Percentiles rank a stretch among this genome's conserved stretches.
Evolutionary conservation across 2,329 filamentous ascomycete species (phyloP).

Genomic region (Ascochyta viciae-villosae): DNA sequence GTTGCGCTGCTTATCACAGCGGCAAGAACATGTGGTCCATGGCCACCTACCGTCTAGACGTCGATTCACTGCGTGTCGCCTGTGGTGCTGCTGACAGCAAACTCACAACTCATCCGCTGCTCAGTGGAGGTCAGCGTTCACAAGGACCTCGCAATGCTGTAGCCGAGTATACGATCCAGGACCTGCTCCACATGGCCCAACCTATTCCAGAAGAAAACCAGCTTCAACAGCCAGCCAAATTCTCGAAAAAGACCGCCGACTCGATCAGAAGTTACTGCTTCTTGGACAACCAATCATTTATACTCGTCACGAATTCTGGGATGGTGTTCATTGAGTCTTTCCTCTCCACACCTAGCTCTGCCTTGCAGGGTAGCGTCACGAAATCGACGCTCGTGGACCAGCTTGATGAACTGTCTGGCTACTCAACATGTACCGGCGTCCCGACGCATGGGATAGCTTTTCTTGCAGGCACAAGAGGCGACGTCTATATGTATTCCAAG

Average conservation of each 20-base stretch:
- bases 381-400: slow-evolving; percentile 41
- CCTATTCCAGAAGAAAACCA: neutral
- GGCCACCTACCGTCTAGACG: slow-evolving; percentile 12
- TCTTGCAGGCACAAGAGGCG: slow-evolving; percentile 56
- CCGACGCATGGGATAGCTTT: slow-evolving; percentile 50
- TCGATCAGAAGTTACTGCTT: slow-evolving; percentile 70
- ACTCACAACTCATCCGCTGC: slow-evolving; percentile 47
- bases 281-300: slow-evolving; percentile 59
- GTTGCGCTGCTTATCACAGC: slow-evolving; percentile 69
- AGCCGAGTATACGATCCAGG: slow-evolving; percentile 36
- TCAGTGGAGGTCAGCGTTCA: neutral
- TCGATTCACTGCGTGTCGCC: slow-evolving; percentile 24
- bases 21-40: slow-evolving; percentile 92
- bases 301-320: slow-evolving; percentile 67
- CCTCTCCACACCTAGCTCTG: neutral
- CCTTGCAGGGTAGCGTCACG: slow-evolving; percentile 9
- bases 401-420: slow-evolving; percentile 53
- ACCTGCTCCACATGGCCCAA: slow-evolving; percentile 28
- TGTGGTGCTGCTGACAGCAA: slow-evolving; percentile 82
- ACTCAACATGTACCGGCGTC: slow-evolving; percentile 56
- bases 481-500: slow-evolving; percentile 49
- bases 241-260: slow-evolving; percentile 36
- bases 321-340: slow-evolving; percentile 58
- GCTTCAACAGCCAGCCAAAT: slow-evolving; percentile 14
- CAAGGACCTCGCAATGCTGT: neutral